Conservation (phyloP, 2,329 filamentous ascomycete species). For the Claviceps sp. region DNA sequence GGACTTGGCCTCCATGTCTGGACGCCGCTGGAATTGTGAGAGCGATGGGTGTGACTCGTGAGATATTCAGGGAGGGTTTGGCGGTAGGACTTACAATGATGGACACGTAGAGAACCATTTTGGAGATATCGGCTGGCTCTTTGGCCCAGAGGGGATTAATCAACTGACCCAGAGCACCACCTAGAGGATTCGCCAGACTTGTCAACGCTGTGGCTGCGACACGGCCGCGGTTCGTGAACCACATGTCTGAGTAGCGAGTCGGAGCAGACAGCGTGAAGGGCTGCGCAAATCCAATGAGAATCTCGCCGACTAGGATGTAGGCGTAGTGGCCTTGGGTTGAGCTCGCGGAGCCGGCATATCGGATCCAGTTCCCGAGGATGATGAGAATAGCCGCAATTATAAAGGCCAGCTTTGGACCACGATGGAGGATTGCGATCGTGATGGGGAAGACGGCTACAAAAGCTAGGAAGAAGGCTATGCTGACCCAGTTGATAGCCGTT, state of each 20-base stretch:
- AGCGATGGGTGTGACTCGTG: not conserved
- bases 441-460: constrained; percentile 63
- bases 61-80: not conserved
- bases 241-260: constrained; percentile 82
- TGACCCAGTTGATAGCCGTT: constrained; percentile 81
- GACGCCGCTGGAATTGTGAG: not conserved
- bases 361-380: constrained; percentile 80
- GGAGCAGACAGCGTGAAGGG: constrained; percentile 86
- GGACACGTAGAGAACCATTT: constrained; percentile 72
- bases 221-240: constrained; percentile 78
- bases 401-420: constrained; percentile 66
- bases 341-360: constrained; percentile 56
- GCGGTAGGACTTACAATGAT: constrained; percentile 50
- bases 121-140: constrained; percentile 50
- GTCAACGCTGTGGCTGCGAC: constrained; percentile 78
- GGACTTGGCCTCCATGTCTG: too few species aligned
- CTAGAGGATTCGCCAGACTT: constrained; percentile 78
- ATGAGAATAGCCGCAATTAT: constrained; percentile 59
- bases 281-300: constrained; percentile 78
- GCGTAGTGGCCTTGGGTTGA: constrained; percentile 50
- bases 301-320: constrained; percentile 79
- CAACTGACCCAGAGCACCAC: constrained; percentile 77
- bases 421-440: constrained; percentile 65
- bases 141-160: constrained; percentile 67
- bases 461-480: constrained; percentile 73